These are phyloP conservation scores for Sinapis alba DNA, from an alignment of 441 rosid species.

Conservation along the genomic window DNA sequence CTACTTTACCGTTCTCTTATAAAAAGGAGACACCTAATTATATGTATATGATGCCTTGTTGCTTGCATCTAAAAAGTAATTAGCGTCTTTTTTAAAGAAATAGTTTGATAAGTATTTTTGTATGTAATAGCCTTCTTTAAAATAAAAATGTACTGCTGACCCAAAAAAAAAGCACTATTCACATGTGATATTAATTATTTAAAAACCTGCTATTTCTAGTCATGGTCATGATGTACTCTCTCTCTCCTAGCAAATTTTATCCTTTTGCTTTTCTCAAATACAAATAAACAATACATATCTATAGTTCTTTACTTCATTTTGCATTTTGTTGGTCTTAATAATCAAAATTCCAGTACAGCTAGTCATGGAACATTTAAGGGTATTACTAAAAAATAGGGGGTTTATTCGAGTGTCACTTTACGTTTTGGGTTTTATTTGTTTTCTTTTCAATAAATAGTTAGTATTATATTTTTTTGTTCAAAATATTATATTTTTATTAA, in stretches of 20 bases:
- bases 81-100: constrained; percentile 18
- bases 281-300: neutral
- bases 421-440: neutral
- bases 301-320: constrained; percentile 16
- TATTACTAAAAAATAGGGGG: neutral
- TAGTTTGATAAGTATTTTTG: constrained; percentile 4
- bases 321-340: neutral
- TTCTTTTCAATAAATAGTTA: neutral
- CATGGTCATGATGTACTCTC: neutral
- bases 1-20: neutral
- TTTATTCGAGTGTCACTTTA: constrained; percentile 17
- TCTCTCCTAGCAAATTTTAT: neutral
- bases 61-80: constrained; percentile 16
- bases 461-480: neutral
- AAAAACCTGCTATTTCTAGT: neutral
- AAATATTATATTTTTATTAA: neutral
- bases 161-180: no score
- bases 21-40: constrained; percentile 2
- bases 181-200: neutral
- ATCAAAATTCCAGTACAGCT: neutral
- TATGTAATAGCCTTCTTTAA: constrained; percentile 21
- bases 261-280: neutral
- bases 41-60: constrained; percentile 25
- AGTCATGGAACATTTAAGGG: neutral
- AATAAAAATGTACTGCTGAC: constrained; percentile 6